Evolutionary conservation across 345 rosid genomes (phyloP), one percentile per base, ranked within the genome.

Genomic region (Salix exigua): DNA sequence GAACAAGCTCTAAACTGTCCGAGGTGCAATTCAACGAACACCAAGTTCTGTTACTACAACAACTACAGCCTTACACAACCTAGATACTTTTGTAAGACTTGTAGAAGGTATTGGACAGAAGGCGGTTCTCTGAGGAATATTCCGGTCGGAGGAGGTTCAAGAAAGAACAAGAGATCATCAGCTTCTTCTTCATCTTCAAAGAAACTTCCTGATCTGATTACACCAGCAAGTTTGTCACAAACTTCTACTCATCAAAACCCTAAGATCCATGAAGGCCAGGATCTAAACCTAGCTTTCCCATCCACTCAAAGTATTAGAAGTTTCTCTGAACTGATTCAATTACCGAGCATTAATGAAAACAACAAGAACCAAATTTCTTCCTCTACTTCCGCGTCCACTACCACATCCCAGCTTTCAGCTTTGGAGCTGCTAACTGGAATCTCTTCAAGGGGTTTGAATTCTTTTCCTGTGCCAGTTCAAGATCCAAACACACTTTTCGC

Each of bases 61-160:
- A 96, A 96, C 81, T 96, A 96, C 87, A 96, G 99, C 72, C 91
- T 96, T 82, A 90, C 98, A 19, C 99, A 96, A 42, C 99, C 99
- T 25, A 89, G 99, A 77, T 96, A 91, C 87, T 91, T 92, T 66
- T 96, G 99, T 84, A 96, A 96, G 91, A 88, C 95, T 72, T 96
- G 99, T 79, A 85, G 94, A 86, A 92, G 99, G 88, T 96, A 96
- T 70, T 96, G 99, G 99, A 96, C 99, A 35, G 97, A 93, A 80
- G 99, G 99, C 9, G 99, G 99, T 12, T 93, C 99, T 21, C 88
- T 93, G 2, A 87, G 98, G 72, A 96, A 92, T 80, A 96, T 96
- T 75, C 99, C 99, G 30, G 98, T 96, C 17, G 99, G 99, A 23
- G 99, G 99, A 42, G 97, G 95, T 78, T 94, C 99, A 70, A 91